Conservation (phyloP, 2,329 filamentous ascomycete genomes). For the Fusarium tuaranense region DNA sequence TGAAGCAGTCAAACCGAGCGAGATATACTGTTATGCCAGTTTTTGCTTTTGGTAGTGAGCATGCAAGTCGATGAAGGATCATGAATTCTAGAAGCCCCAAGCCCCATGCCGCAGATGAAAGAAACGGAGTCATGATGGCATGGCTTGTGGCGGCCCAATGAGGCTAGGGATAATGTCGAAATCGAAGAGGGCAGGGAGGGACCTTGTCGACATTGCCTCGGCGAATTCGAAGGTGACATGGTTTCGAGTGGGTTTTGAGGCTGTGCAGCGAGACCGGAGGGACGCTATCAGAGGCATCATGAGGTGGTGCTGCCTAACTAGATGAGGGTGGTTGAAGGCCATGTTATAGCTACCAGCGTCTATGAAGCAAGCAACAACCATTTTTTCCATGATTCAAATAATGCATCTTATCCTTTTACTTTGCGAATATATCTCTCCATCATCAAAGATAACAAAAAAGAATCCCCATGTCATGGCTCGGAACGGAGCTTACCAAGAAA, state of each 20-base stretch:
- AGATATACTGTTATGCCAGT: not conserved
- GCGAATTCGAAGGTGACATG: not conserved
- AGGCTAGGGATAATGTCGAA: not conserved
- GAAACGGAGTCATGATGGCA: not conserved
- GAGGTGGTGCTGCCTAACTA: not conserved
- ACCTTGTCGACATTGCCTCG: not conserved
- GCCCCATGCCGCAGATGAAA: not conserved
- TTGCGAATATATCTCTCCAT: not conserved
- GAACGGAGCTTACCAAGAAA: constrained; percentile 11
- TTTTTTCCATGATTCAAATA: not conserved
- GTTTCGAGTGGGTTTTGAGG: not conserved
- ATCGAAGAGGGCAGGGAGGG: not conserved
- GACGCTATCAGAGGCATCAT: not conserved
- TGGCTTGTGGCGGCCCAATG: not conserved
- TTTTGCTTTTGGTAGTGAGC: not conserved
- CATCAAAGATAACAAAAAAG: not conserved
- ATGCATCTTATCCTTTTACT: not conserved
- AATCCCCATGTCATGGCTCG: constrained; percentile 1
- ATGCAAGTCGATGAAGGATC: not conserved
- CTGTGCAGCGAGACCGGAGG: constrained; percentile 5
- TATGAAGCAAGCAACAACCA: not conserved
- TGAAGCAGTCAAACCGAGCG: not conserved
- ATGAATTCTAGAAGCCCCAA: constrained; percentile 1
- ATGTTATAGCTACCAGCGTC: not conserved
- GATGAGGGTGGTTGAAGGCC: not conserved